Base-by-base conservation (phyloP, 2,329 filamentous ascomycete genomes). In the Aspergillus eucalypticola region DNA sequence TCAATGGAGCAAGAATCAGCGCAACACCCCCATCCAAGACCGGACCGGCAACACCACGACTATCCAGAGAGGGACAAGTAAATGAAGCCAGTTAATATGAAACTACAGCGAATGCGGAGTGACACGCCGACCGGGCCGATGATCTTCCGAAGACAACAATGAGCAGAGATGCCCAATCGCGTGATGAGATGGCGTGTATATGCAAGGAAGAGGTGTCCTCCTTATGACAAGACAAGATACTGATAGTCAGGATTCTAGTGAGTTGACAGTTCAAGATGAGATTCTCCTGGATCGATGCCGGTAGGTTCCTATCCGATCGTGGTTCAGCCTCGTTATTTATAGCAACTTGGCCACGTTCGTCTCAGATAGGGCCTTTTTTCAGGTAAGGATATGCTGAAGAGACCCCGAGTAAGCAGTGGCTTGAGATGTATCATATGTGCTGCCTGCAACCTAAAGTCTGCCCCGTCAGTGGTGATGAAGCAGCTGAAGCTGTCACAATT, bases 41-140 rank as follows among this genome's bases (percentile, higher is more conserved):
- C 60, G 62, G 48, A 54, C 58, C 57, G 54, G 53, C 56, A 59
- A 56, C 61, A 64, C 54, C 50, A 21, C 32, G 56, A 57, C 35
- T 46, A 44, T 54, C 15, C 46, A 29, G 50, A 56, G 54, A 53
- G 51, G 42, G 35, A 51, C 54, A 41, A 62, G 21, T 27, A 49
- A 61, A 57, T 55, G 54, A 50, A 52, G 53, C 55, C 39, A 58
- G 48, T 55, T 50, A 54, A 35, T 35, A 11, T 35, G 32, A 35
- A 35, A 58, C 56, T 44, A 39, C 51, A 58, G 67, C 61, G n/a
- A 59, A 66, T 70, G 64, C 67, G 66, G 67, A 68, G 68, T 64
- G 66, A 69, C 67, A 73, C 68, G 67, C 70, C 67, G 68, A 64
- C 48, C 71, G 73, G 73, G 59, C 71, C 70, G 72, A 75, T 56